A percentile compares a stretch with the other conserved stretches of the same genome.
Conservation (phyloP, 202 grass and related monocot genomes). For the Saccharum hybrid region DNA sequence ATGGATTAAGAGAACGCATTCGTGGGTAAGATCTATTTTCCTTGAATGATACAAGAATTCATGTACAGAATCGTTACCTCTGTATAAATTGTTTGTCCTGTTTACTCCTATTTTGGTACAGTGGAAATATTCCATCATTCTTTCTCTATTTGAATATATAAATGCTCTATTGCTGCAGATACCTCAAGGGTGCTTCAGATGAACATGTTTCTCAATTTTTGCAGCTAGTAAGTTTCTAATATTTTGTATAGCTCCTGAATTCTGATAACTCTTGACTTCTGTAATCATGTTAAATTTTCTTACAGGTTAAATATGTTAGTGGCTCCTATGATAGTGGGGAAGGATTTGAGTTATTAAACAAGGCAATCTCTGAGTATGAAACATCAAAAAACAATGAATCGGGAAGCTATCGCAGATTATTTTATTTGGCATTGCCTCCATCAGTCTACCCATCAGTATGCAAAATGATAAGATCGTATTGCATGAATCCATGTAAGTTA, state of each 20-base stretch:
- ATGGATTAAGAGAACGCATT: conserved; percentile 82
- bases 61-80: neutral
- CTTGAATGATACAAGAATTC: conserved; percentile 13
- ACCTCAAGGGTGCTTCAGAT: conserved; percentile 74
- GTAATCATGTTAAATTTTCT: conserved; percentile 39
- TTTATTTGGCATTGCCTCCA: conserved; percentile 98
- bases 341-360: conserved; percentile 81
- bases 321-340: conserved; percentile 77
- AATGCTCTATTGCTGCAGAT: conserved; percentile 52
- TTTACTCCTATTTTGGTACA: neutral
- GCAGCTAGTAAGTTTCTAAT: conserved; percentile 62
- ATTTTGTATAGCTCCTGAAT: conserved; percentile 23
- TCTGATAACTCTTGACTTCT: neutral
- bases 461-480: conserved; percentile 89
- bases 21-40: conserved; percentile 62
- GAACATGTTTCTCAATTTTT: conserved; percentile 78
- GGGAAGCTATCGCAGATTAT: conserved; percentile 72
- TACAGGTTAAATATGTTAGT: conserved; percentile 97
- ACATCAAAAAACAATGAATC: conserved; percentile 52
- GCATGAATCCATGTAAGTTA: conserved; percentile 85
- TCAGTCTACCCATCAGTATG: conserved; percentile 94
- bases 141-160: conserved; percentile 24
- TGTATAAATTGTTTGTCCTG: neutral
- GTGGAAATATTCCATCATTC: neutral
- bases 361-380: conserved; percentile 82